phyloP scores from a whole-genome alignment of 352 stramenopile species.

The Phytophthora boehmeriae region DNA sequence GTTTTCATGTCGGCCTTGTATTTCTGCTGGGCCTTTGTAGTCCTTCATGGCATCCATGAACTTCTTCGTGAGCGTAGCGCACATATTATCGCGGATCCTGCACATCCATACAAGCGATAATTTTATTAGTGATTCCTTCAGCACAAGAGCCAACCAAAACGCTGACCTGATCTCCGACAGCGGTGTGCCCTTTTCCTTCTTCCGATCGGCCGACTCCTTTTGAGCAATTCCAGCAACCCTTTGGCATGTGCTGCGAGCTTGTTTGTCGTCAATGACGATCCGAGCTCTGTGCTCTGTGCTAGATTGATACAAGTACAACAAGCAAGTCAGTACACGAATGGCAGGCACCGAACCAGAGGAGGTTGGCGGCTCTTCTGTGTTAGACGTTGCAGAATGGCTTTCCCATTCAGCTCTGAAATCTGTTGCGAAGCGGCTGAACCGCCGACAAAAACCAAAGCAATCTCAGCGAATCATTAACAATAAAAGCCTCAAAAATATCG shows the following conservation, averaged over 20 bases:
- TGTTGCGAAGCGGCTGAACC: constrained; percentile 84
- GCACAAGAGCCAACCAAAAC: not conserved
- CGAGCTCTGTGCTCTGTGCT: constrained; percentile 92
- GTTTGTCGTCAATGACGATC: constrained; percentile 93
- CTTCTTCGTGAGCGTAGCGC: constrained; percentile 97
- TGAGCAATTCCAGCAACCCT: constrained; percentile 84
- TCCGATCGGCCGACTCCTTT: constrained; percentile 95
- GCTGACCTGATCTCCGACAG: constrained; percentile 70
- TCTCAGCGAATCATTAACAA: not conserved
- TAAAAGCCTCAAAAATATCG: no score
- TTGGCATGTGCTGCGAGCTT: constrained; percentile 92
- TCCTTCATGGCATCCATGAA: constrained; percentile 99
- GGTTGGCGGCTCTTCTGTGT: constrained; percentile 87
- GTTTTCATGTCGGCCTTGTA: constrained; percentile 99
- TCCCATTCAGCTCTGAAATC: constrained; percentile 94
- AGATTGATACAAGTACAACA: not conserved
- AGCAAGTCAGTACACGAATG: not conserved
- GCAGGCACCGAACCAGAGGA: not conserved
- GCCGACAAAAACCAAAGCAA: not conserved
- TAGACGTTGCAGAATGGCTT: constrained; percentile 94
- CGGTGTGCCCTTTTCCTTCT: constrained; percentile 87
- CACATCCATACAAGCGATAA: constrained; percentile 2
- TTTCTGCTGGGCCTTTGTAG: constrained; percentile 96
- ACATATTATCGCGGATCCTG: constrained; percentile 97
- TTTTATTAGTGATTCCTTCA: not conserved